These are phyloP conservation scores for Boechera retrofracta DNA, from an alignment of 345 rosid species.

Conservation along the genomic window DNA sequence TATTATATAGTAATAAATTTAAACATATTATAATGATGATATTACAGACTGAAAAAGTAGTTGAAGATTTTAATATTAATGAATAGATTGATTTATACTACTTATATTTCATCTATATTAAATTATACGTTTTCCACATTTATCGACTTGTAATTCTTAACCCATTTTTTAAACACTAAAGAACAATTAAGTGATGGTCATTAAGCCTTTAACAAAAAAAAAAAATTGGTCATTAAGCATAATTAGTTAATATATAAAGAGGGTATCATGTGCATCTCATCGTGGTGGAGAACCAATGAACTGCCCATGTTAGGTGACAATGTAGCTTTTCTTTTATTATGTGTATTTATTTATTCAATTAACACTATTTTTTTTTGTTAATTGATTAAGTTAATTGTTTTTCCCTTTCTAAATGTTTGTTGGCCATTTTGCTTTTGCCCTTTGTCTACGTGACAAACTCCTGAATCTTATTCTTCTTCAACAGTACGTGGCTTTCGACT, in stretches of 20 bases:
- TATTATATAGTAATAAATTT: too few relatives aligned
- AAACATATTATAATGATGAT: not conserved
- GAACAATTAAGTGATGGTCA: constrained; percentile 32
- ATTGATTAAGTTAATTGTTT: not conserved
- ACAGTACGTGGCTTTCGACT: constrained; percentile 11
- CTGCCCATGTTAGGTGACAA: constrained; percentile 40
- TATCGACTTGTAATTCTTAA: constrained; percentile 21
- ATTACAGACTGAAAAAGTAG: not conserved
- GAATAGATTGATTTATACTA: not conserved
- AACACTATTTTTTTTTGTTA: not conserved
- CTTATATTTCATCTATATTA: not conserved
- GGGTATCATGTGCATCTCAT: constrained; percentile 51
- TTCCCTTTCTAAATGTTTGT: constrained; percentile 31
- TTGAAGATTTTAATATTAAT: not conserved
- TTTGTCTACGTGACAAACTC: constrained; percentile 39
- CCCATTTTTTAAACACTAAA: constrained; percentile 17
- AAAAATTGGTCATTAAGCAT: constrained; percentile 29
- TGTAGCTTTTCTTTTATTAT: constrained; percentile 14
- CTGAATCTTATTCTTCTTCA: constrained; percentile 44
- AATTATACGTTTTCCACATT: constrained; percentile 1
- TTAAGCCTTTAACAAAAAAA: not conserved
- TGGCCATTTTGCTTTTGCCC: constrained; percentile 46
- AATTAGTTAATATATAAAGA: constrained; percentile 37
- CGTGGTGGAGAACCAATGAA: constrained; percentile 51
- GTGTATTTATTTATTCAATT: not conserved